Conservation (phyloP, 345 rosid species). For the Kernera saxatilis region DNA sequence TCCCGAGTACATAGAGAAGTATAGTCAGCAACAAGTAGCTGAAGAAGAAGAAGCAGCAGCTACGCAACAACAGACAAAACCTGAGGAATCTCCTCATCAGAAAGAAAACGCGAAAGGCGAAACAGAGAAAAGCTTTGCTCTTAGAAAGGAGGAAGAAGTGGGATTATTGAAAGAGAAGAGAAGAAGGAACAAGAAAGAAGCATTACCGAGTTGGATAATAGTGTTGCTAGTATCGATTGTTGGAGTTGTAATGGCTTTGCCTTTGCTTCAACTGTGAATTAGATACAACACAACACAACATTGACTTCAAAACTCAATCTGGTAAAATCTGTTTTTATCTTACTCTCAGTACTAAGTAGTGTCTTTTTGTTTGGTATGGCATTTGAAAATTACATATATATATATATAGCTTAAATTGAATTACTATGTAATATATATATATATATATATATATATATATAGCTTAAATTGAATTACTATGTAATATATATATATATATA, state of each 20-base stretch:
- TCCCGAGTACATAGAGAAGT: constrained; percentile 76
- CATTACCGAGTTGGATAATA: constrained; percentile 73
- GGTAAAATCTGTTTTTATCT: too few relatives aligned
- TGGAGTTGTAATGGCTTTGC: constrained; percentile 85
- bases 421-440: neutral
- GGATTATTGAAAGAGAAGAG: constrained; percentile 12
- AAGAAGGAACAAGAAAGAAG: constrained; percentile 43
- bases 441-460: neutral
- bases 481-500: neutral
- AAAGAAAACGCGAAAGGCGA: constrained; percentile 31
- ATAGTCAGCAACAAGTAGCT: constrained; percentile 46
- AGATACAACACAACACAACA: neutral
- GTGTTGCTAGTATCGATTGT: constrained; percentile 64
- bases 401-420: neutral
- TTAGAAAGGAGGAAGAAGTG: constrained; percentile 15
- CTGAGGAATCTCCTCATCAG: constrained; percentile 26
- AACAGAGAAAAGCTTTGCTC: constrained; percentile 27
- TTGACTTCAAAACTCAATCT: too few relatives aligned
- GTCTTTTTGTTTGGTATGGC: neutral
- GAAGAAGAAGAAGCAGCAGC: constrained; percentile 41
- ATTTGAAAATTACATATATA: neutral
- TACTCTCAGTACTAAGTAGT: too few relatives aligned
- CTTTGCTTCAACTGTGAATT: constrained; percentile 72
- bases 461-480: too few relatives aligned
- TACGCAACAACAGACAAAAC: constrained; percentile 13